phyloP scores from a whole-genome alignment of 345 rosid genomes.

The Linum trigynum region DNA sequence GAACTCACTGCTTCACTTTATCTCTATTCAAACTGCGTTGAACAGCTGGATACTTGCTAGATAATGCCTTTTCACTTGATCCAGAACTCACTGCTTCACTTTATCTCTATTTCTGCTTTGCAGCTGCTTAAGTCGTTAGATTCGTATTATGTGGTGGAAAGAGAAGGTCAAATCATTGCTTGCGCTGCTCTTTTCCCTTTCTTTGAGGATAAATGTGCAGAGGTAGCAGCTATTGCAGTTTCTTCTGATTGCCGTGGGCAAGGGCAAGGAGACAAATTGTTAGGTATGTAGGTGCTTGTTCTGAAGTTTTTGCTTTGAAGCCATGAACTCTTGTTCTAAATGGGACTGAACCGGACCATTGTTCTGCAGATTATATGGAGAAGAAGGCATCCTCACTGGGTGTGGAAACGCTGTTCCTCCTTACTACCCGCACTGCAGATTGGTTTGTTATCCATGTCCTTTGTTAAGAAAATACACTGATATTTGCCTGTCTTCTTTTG shows the following conservation, averaged over 20 bases:
- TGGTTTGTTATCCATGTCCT: slow-evolving; percentile 40
- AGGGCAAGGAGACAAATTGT: slow-evolving; percentile 92
- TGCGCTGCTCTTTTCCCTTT: slow-evolving; percentile 90
- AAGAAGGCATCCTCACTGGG: slow-evolving; percentile 71
- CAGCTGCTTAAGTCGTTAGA: slow-evolving; percentile 62
- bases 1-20: slow-evolving; percentile 10
- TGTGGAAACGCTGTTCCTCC: slow-evolving; percentile 61
- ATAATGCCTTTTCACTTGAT: slow-evolving; percentile 4
- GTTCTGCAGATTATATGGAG: slow-evolving; percentile 67
- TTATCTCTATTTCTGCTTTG: background rate
- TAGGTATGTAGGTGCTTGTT: slow-evolving; percentile 37
- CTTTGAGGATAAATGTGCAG: slow-evolving; percentile 74
- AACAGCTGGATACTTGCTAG: background rate
- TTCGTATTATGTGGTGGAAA: slow-evolving; percentile 64
- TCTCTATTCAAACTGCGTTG: background rate
- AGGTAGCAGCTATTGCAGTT: slow-evolving; percentile 90
- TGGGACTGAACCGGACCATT: slow-evolving; percentile 8
- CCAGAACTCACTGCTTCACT: slow-evolving; percentile 7
- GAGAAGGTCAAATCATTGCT: slow-evolving; percentile 89
- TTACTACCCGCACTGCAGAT: slow-evolving; percentile 88
- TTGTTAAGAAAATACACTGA: background rate
- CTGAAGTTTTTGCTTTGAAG: background rate
- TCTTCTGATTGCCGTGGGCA: slow-evolving; percentile 90
- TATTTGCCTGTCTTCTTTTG: background rate
- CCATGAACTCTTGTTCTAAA: background rate